Evolutionary conservation across 192 early-diverging fungal species (phyloP), one percentile per base, ranked within the genome.

Genomic region (Coemansia sp.): DNA sequence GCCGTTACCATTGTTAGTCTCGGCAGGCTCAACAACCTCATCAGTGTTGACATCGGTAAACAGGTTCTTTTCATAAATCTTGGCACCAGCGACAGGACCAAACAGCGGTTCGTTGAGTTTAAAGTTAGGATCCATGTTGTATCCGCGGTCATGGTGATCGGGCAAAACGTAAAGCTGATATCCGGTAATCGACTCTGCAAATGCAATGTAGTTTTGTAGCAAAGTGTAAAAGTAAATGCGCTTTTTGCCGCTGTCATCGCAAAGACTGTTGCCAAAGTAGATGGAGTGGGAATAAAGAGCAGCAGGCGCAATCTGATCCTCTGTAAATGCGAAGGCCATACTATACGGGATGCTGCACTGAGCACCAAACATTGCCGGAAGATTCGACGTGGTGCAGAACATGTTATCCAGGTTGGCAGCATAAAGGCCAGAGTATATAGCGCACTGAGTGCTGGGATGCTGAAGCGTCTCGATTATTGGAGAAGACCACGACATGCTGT

Each of bases 201-300:
- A 73, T 2, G 40, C 49, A 40, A 67, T 56, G 8, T 67, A 73
- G 49, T 67, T 56, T 3, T 42, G 51, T 2, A 73, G 61, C 30
- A 67, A 1, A 14, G 64, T 62, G 40, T 63, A 73, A 31, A 63
- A 64, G 38, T 73, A 56, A 25, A 73, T 33, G 0, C 54, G 48
- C 8, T 64, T 32, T 42, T 30, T 45, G 29, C 56, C 42, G 48
- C 52, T 25, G 31, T 45, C 42, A 14, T 63, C 58, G 17, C 69
- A 72, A 48, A 66, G 54, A 30, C 52, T 29, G 29, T 48, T 29
- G 48, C 64, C 66, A 18, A 42, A 57, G 17, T 63, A 55, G 16
- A 64, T 55, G 7, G 60, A 38, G 50, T 73, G 71, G 32, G 64
- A 67, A 49, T 67, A 67, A 1, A 73, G 20, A 11, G 65, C 71